These are phyloP conservation scores for Jacaranda copaia DNA, from an alignment of 257 asterid species.

Conservation along the genomic window DNA sequence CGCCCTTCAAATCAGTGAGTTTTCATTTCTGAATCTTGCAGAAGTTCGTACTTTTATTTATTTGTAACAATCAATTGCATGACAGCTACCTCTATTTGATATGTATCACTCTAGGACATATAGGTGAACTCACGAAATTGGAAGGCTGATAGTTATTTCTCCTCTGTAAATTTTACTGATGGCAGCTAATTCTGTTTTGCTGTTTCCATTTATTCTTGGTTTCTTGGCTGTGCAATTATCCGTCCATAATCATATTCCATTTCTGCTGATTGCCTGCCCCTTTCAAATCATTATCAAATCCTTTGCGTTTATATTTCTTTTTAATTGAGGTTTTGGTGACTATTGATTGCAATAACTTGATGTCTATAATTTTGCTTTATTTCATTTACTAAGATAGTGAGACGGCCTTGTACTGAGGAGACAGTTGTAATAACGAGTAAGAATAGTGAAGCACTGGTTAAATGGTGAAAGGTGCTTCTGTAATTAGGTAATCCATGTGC, in stretches of 20 bases:
- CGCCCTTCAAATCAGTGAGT: slow-evolving; percentile 86
- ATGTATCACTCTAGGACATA: neutral
- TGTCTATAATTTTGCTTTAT: neutral
- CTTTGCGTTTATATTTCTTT: neutral
- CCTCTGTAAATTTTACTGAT: neutral
- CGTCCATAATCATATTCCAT: neutral
- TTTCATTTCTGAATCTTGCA: slow-evolving; percentile 22
- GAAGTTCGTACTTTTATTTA: neutral
- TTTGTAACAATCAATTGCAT: neutral
- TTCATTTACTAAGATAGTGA: neutral
- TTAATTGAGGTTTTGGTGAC: neutral
- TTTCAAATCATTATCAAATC: neutral
- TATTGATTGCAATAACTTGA: neutral
- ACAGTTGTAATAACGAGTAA: neutral
- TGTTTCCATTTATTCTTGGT: neutral
- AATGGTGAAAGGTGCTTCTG: neutral
- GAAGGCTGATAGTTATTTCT: neutral
- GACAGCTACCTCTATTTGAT: neutral
- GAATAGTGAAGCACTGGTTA: neutral
- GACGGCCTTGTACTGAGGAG: neutral
- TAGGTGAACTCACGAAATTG: neutral
- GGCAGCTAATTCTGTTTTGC: neutral
- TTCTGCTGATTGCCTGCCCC: neutral
- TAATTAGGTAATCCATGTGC: neutral
- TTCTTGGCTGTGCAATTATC: neutral